These are phyloP conservation scores for Pichia terricola DNA, from an alignment of 1,139 yeast genomes.

Conservation along the genomic window DNA sequence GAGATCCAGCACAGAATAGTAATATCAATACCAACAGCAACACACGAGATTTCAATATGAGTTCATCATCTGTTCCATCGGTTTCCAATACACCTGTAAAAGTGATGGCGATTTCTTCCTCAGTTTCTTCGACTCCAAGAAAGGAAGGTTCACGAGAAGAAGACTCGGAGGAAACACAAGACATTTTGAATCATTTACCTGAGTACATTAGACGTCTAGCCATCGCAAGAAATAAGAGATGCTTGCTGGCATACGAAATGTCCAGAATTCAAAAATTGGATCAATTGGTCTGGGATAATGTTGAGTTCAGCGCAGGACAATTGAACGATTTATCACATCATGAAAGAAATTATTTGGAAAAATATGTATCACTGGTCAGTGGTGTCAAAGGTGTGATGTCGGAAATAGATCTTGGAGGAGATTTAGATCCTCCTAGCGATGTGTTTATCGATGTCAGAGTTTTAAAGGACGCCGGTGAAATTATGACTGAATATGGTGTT, in stretches of 20 bases:
- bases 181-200: slow-evolving; percentile 7
- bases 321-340: slow-evolving; percentile 57
- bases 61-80: slow-evolving; percentile 4
- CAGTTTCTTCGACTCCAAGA: slow-evolving; percentile 7
- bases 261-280: slow-evolving; percentile 61
- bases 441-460: slow-evolving; percentile 92
- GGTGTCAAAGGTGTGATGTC: slow-evolving; percentile 72
- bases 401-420: slow-evolving; percentile 83
- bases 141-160: background rate
- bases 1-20: background rate
- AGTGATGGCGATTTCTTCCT: slow-evolving; percentile 6
- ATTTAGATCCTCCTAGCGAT: slow-evolving; percentile 81
- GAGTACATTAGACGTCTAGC: slow-evolving; percentile 68
- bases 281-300: slow-evolving; percentile 58
- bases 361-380: slow-evolving; percentile 62
- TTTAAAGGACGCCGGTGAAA: slow-evolving; percentile 89
- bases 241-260: slow-evolving; percentile 74
- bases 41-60: background rate
- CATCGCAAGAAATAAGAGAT: slow-evolving; percentile 81
- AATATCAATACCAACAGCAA: background rate
- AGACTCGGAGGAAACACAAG: background rate
- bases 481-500: slow-evolving; percentile 95
- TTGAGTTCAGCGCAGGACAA: slow-evolving; percentile 24
- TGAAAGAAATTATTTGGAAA: slow-evolving; percentile 71
- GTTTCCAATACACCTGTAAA: slow-evolving; percentile 6